Conservation (phyloP, 768 basidiomycete genomes). For the Termitomyces heimii region DNA sequence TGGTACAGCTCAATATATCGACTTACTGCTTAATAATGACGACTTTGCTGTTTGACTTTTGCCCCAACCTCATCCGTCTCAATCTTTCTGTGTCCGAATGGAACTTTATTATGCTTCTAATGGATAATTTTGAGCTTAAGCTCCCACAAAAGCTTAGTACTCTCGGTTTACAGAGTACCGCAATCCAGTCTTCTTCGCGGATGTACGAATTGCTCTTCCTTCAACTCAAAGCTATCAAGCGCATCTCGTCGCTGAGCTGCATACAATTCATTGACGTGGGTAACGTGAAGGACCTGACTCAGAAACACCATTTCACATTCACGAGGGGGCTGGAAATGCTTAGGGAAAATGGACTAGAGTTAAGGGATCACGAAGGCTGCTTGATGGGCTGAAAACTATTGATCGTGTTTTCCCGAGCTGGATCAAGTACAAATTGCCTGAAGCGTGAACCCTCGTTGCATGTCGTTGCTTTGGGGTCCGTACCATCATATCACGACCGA, state of each 20-base stretch:
- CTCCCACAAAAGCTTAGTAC: conserved; percentile 9
- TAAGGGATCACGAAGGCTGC: conserved; percentile 12
- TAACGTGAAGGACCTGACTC: conserved; percentile 7
- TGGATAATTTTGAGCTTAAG: neutral
- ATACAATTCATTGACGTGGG: conserved; percentile 11
- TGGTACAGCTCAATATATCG: conserved; percentile 3
- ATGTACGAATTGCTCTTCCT: conserved; percentile 3
- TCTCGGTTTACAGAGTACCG: conserved; percentile 10
- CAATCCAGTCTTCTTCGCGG: conserved; percentile 2
- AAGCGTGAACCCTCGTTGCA: neutral
- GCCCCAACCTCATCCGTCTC: conserved; percentile 11
- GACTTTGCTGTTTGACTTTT: neutral
- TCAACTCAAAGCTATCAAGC: neutral
- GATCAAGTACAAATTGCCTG: neutral
- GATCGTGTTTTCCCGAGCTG: neutral
- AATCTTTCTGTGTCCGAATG: conserved; percentile 8
- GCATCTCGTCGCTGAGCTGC: conserved; percentile 1
- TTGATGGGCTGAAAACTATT: conserved; percentile 1
- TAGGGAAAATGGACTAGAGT: conserved; percentile 2
- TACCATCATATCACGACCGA: neutral
- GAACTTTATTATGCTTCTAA: neutral
- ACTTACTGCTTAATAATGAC: neutral
- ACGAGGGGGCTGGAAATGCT: conserved; percentile 2
- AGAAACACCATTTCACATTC: conserved; percentile 7
- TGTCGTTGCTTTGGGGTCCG: neutral